A percentile compares a stretch with the other conserved stretches of the same genome.
Evolutionary conservation across 352 stramenopile species (phyloP).

Genomic region (Pseudoperonospora humuli): DNA sequence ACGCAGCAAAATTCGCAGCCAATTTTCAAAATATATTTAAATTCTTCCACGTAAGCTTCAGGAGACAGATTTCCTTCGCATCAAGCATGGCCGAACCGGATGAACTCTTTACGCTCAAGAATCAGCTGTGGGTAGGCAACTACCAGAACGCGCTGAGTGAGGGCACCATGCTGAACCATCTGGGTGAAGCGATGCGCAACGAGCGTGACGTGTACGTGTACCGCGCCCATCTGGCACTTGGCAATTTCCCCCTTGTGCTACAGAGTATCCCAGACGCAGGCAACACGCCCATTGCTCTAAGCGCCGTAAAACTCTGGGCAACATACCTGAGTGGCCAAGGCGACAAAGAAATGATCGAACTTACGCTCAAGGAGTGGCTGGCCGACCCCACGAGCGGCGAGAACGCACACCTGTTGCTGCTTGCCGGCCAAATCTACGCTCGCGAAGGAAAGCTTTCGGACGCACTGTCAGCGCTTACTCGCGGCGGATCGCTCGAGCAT

Average conservation of each 20-base stretch:
- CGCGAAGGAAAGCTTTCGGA: slow-evolving; percentile 90
- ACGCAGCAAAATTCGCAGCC: no score
- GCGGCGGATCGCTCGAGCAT: slow-evolving; percentile 90
- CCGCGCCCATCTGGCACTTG: slow-evolving; percentile 85
- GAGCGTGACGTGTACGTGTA: slow-evolving; percentile 94
- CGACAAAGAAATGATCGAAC: slow-evolving; percentile 82
- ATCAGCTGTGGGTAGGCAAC: slow-evolving; percentile 96
- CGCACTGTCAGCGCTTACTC: slow-evolving; percentile 88
- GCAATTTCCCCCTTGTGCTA: slow-evolving; percentile 87
- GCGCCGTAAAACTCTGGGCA: slow-evolving; percentile 83
- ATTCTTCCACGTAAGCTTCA: no score
- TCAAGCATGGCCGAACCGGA: slow-evolving; percentile 92
- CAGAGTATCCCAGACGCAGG: slow-evolving; percentile 70
- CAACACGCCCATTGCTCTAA: slow-evolving; percentile 60
- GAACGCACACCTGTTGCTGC: slow-evolving; percentile 89
- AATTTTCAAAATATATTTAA: no score
- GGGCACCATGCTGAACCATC: slow-evolving; percentile 79
- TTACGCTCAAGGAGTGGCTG: slow-evolving; percentile 89
- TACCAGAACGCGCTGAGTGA: slow-evolving; percentile 93
- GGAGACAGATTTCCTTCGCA: no score
- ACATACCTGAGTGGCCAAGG: slow-evolving; percentile 68
- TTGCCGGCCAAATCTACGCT: slow-evolving; percentile 91
- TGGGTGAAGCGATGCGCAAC: slow-evolving; percentile 79
- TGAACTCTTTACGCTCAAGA: slow-evolving; percentile 97
- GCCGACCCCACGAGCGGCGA: slow-evolving; percentile 64